Conservation (phyloP, 768 basidiomycete genomes). For the Leccinum sublutescens region DNA sequence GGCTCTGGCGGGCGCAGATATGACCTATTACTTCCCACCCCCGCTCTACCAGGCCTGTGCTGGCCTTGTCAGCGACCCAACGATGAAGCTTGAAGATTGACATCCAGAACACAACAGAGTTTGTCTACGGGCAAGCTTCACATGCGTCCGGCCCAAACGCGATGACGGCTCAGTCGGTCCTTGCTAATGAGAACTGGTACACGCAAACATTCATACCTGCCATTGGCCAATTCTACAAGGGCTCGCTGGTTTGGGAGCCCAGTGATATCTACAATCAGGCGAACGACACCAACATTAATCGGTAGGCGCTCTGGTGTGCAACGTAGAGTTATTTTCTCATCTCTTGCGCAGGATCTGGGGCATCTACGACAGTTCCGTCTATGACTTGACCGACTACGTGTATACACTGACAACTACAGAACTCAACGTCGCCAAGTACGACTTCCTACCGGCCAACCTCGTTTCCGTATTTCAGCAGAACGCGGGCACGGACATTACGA, state of each 20-base stretch:
- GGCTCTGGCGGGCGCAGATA: slow-evolving; percentile 57
- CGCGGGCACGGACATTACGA: slow-evolving; percentile 61
- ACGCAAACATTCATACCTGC: slow-evolving; percentile 51
- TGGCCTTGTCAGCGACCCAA: slow-evolving; percentile 48
- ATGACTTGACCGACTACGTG: slow-evolving; percentile 68
- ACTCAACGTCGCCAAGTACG: slow-evolving; percentile 42
- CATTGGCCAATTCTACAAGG: slow-evolving; percentile 58
- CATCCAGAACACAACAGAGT: slow-evolving; percentile 46
- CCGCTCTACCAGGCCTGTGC: slow-evolving; percentile 60
- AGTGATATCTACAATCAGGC: slow-evolving; percentile 39
- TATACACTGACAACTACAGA: slow-evolving; percentile 50
- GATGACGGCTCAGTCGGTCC: slow-evolving; percentile 33
- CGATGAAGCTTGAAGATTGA: slow-evolving; percentile 35
- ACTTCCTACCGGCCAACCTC: slow-evolving; percentile 51
- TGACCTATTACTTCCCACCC: slow-evolving; percentile 62
- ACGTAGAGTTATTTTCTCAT: slow-evolving; percentile 4
- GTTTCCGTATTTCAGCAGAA: slow-evolving; percentile 54
- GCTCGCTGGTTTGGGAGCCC: slow-evolving; percentile 51
- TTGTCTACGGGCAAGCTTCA: slow-evolving; percentile 43
- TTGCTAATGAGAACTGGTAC: slow-evolving; percentile 53
- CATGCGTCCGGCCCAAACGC: slow-evolving; percentile 56
- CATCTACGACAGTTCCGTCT: slow-evolving; percentile 55
- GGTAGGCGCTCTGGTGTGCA: slow-evolving; percentile 17
- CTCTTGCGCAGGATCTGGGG: slow-evolving; percentile 48
- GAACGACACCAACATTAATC: slow-evolving; percentile 35